These are phyloP conservation scores for Nicotiana attenuata DNA, from an alignment of 257 asterid species.

Conservation along the genomic window DNA sequence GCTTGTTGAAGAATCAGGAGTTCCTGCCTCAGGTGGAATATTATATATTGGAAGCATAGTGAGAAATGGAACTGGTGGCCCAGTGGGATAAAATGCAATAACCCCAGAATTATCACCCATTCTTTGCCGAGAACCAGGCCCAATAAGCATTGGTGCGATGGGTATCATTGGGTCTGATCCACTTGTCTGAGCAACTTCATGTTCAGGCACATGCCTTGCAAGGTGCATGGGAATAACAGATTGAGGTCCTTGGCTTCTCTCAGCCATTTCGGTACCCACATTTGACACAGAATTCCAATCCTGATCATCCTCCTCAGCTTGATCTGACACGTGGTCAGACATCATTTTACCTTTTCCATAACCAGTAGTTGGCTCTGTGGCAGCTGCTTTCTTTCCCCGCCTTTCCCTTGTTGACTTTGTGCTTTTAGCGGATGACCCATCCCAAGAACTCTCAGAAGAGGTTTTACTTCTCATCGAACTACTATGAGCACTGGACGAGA, in stretches of 20 bases:
- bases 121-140: slow-evolving; percentile 62
- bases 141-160: slow-evolving; percentile 70
- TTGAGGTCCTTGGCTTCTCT: slow-evolving; percentile 47
- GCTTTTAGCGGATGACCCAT: slow-evolving; percentile 32
- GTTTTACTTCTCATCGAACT: slow-evolving; percentile 41
- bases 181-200: slow-evolving; percentile 68
- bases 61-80: slow-evolving; percentile 92
- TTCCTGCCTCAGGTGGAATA: slow-evolving; percentile 53
- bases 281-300: slow-evolving; percentile 42
- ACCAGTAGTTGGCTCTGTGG: slow-evolving; percentile 28
- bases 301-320: slow-evolving; percentile 56
- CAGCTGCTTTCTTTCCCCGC: slow-evolving; percentile 35
- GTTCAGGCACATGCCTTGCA: slow-evolving; percentile 47
- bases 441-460: slow-evolving; percentile 51
- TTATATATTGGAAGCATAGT: slow-evolving; percentile 92
- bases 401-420: slow-evolving; percentile 35
- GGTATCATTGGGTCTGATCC: slow-evolving; percentile 68
- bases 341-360: slow-evolving; percentile 57
- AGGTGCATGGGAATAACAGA: slow-evolving; percentile 46
- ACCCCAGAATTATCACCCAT: slow-evolving; percentile 58
- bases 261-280: slow-evolving; percentile 42
- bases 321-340: slow-evolving; percentile 40
- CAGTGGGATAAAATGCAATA: slow-evolving; percentile 83
- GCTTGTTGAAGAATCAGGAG: slow-evolving; percentile 49
- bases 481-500: slow-evolving; percentile 40